Percentiles rank a stretch among this genome's conserved stretches.
Conservation (phyloP, 2,329 filamentous ascomycete genomes). For the Plectosphaerella cucumerina region DNA sequence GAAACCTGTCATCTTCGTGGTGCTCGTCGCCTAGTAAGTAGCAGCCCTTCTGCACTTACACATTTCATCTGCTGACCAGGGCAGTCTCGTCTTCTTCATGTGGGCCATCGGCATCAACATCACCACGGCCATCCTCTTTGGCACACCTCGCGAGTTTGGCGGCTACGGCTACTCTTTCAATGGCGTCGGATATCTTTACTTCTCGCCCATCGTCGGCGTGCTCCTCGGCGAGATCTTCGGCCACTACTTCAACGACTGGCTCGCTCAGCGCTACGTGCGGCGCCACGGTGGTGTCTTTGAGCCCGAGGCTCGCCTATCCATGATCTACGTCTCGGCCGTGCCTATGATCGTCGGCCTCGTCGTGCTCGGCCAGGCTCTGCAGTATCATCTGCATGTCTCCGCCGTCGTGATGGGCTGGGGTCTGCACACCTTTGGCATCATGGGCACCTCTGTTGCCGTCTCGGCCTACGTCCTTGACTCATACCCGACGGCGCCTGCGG, state of each 20-base stretch:
- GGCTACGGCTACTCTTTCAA: slow-evolving; percentile 43
- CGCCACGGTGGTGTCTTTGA: slow-evolving; percentile 48
- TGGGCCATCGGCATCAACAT: slow-evolving; percentile 55
- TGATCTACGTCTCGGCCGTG: slow-evolving; percentile 40
- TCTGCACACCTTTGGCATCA: slow-evolving; percentile 51
- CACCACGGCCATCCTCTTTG: slow-evolving; percentile 47
- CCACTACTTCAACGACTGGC: slow-evolving; percentile 51
- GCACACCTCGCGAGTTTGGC: slow-evolving; percentile 22
- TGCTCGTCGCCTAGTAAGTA: slow-evolving; percentile 26
- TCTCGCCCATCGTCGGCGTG: slow-evolving; percentile 50
- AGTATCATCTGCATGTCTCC: slow-evolving; percentile 36
- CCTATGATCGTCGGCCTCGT: slow-evolving; percentile 47
- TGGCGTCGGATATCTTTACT: slow-evolving; percentile 53
- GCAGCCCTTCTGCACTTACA: too few species aligned
- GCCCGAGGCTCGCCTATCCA: slow-evolving; percentile 49
- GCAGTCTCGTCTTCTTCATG: slow-evolving; percentile 31
- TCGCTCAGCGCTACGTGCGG: slow-evolving; percentile 39
- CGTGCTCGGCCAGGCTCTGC: slow-evolving; percentile 47
- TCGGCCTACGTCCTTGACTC: slow-evolving; percentile 43
- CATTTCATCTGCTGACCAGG: too few species aligned
- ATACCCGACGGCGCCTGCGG: slow-evolving; percentile 43
- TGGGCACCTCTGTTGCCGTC: slow-evolving; percentile 42
- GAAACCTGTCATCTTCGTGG: slow-evolving; percentile 32
- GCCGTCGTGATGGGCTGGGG: slow-evolving; percentile 35
- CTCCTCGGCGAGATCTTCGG: slow-evolving; percentile 49